Evolutionary conservation across 2,329 filamentous ascomycete genomes (phyloP).

Genomic region (Penicillium digitatum): DNA sequence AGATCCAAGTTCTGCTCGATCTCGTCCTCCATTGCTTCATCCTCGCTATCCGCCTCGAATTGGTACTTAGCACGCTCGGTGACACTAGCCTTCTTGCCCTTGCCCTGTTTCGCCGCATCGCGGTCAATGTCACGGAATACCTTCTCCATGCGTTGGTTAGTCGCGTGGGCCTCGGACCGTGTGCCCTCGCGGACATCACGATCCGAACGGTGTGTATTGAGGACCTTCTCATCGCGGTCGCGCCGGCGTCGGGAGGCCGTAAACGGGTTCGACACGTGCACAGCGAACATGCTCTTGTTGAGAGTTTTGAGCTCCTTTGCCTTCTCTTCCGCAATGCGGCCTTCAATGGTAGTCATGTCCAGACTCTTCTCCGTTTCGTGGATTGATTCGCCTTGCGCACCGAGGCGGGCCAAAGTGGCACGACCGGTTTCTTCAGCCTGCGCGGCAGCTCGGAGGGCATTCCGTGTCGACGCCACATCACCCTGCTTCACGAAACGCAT

Average conservation of each 20-base stretch:
- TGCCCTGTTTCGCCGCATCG: constrained; percentile 44
- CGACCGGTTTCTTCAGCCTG: constrained; percentile 68
- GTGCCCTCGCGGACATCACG: constrained; percentile 56
- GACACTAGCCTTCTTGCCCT: constrained; percentile 51
- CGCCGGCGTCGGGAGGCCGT: constrained; percentile 63
- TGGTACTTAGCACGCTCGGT: constrained; percentile 69
- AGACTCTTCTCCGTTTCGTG: constrained; percentile 80
- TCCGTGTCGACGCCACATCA: constrained; percentile 67
- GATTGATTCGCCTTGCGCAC: constrained; percentile 73
- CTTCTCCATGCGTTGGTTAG: constrained; percentile 58
- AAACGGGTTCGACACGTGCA: constrained; percentile 74
- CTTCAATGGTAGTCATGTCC: constrained; percentile 72
- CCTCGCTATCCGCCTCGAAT: constrained; percentile 70
- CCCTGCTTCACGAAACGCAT: constrained; percentile 73
- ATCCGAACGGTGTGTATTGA: constrained; percentile 61
- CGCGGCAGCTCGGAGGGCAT: constrained; percentile 64
- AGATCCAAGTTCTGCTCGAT: constrained; percentile 64
- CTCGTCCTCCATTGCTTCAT: constrained; percentile 66
- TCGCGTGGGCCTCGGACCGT: constrained; percentile 50
- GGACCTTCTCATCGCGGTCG: constrained; percentile 63
- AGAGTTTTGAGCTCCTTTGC: constrained; percentile 78
- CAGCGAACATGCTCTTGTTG: constrained; percentile 86
- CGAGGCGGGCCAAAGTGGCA: constrained; percentile 68
- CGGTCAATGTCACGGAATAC: constrained; percentile 63
- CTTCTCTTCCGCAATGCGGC: constrained; percentile 71